phyloP scores from a whole-genome alignment of 2,329 filamentous ascomycete species.

The Pseudocercospora fuligena region DNA sequence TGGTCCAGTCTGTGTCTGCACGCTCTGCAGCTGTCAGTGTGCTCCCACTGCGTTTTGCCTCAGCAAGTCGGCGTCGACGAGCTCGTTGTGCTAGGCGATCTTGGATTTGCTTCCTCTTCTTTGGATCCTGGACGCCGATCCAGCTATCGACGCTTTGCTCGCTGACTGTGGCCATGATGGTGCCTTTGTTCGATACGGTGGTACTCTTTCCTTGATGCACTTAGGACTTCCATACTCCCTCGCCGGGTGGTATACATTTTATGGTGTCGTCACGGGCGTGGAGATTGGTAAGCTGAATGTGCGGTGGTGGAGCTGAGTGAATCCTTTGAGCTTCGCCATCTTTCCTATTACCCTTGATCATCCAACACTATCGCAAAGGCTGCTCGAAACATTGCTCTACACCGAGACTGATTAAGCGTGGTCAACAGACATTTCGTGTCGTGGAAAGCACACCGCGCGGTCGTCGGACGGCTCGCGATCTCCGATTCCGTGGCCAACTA shows the following conservation, averaged over 20 bases:
- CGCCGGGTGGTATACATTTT: neutral
- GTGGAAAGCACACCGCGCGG: too few relatives aligned
- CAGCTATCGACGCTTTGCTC: conserved; percentile 29
- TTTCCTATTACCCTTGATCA: neutral
- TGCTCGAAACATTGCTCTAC: neutral
- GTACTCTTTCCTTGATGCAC: neutral
- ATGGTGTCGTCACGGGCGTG: neutral
- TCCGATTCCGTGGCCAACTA: neutral
- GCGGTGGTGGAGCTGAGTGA: neutral
- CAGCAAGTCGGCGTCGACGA: conserved; percentile 36
- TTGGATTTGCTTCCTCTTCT: conserved; percentile 48
- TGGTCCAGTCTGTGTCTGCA: conserved; percentile 18
- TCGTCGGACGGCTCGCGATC: neutral
- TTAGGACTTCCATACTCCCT: neutral
- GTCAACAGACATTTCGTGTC: too few relatives aligned
- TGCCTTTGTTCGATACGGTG: neutral
- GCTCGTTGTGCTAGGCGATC: conserved; percentile 47
- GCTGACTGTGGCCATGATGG: neutral
- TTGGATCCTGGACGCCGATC: conserved; percentile 43
- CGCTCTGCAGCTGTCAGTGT: neutral
- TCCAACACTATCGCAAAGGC: neutral
- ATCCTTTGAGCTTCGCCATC: neutral
- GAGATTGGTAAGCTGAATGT: neutral
- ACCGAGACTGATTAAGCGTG: neutral
- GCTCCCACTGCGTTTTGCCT: neutral